Evolutionary conservation across 495 filamentous ascomycete genomes (phyloP).

Genomic region (Penicillium odoratum): DNA sequence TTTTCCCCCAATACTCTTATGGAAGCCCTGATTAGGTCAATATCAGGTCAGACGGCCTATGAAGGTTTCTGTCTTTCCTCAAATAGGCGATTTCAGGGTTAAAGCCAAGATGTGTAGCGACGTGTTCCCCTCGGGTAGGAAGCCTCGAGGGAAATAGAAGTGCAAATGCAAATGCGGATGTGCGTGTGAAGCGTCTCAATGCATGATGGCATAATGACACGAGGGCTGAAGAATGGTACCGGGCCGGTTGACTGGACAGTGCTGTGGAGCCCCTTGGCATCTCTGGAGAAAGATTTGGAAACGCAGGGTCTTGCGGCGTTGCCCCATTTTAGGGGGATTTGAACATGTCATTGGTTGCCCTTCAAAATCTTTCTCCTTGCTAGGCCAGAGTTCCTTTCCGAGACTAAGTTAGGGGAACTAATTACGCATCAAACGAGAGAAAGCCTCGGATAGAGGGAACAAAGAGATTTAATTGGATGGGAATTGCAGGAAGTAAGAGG

Average conservation of each 20-base stretch:
- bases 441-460: not conserved
- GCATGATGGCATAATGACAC: constrained; percentile 18
- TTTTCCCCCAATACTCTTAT: not conserved
- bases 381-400: constrained; percentile 6
- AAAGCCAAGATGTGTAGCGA: constrained; percentile 17
- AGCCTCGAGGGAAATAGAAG: not conserved
- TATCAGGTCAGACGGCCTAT: not conserved
- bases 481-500: not conserved
- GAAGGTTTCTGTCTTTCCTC: constrained; percentile 13
- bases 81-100: constrained; percentile 2
- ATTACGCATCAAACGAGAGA: constrained; percentile 2
- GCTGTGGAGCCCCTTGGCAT: constrained; percentile 3
- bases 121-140: not conserved
- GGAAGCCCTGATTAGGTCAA: not conserved
- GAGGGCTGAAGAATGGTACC: constrained; percentile 9
- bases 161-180: not conserved
- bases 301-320: not conserved
- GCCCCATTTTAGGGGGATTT: not conserved
- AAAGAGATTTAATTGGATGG: not conserved
- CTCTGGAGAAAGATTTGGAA: constrained; percentile 6
- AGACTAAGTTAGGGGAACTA: constrained; percentile 14
- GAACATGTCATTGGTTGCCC: no score
- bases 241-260: constrained; percentile 6
- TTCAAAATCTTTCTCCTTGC: no score
- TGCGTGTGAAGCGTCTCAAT: not conserved